Evolutionary conservation across 75 land plant species (phyloP), one percentile per base, ranked within the genome.

Genomic region (Selaginella tamariscina): DNA sequence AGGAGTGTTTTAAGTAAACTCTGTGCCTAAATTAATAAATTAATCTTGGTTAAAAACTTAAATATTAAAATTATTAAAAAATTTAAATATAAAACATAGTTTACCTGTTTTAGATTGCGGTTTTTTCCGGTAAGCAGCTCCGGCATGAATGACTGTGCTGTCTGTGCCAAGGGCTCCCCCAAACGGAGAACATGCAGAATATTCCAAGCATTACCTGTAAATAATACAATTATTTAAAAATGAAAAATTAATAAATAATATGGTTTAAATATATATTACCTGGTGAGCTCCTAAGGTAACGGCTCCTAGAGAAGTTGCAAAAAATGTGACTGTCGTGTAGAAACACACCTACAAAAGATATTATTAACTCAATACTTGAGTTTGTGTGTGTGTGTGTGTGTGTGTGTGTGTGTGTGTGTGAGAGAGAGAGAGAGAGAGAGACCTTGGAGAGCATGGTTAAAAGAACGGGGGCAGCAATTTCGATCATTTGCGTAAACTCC

Each of bases 101-200:
- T 56, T 54, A 92, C 97, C 89, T 86, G 86, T 59, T 55, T 27
- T 69, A 86, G 74, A 73, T 82, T 92, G 29, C 81, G 82, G 31
- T 84, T 79, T 33, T 67, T 56, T 31, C 97, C 97, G 65, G 84
- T 74, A n/a, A 92, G 70, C 70, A 88, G 68, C 68, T 80, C 88
- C 27, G 97, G 97, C 93, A 92, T 92, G 65, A 92, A 88, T 2
- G 97, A 88, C 57, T 92, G 97, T 0, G 97, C 97, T 56, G 97
- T 92, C 76, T 92, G 93, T 26, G 95, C 86, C 2, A 88, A 83
- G 20, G 97, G 93, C 54, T 92, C 93, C 29, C 93, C 93, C 82
- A 92, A n/a, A 92, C 97, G 33, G 83, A 71, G 68, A 84, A 92
- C 77, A 84, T 82, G 65, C 79, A 62, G 64, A 70, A 92, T 2